Conservation (phyloP, 768 basidiomycete genomes). For the Hericium erinaceus region DNA sequence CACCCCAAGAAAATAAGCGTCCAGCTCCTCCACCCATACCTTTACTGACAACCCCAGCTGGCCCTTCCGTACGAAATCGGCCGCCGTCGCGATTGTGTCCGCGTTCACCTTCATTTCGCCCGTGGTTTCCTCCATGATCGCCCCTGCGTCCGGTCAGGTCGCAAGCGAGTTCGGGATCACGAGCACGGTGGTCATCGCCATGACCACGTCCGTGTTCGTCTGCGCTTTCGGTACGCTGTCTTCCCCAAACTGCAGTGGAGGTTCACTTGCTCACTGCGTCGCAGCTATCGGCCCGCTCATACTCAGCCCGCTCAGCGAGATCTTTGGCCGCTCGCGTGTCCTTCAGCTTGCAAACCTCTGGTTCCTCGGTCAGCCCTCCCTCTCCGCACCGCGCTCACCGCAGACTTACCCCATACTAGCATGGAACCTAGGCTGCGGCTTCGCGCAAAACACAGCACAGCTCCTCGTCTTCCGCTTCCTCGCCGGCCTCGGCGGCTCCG, state of each 20-base stretch:
- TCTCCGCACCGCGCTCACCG: too few species aligned
- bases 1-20: neutral
- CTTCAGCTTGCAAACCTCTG: too few species aligned
- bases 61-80: slow-evolving; percentile 7
- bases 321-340: slow-evolving; percentile 44
- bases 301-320: too few species aligned
- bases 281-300: too few species aligned
- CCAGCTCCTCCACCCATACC: too few species aligned
- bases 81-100: slow-evolving; percentile 48
- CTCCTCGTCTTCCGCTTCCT: slow-evolving; percentile 39
- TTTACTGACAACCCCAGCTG: slow-evolving; percentile 1
- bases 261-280: too few species aligned
- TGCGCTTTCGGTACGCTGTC: too few species aligned
- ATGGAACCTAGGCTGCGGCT: too few species aligned
- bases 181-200: slow-evolving; percentile 35
- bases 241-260: too few species aligned
- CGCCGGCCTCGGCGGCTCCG: slow-evolving; percentile 64
- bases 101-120: slow-evolving; percentile 58
- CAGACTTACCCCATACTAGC: too few species aligned
- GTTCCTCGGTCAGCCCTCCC: too few species aligned
- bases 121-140: slow-evolving; percentile 65
- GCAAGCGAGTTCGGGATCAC: slow-evolving; percentile 46
- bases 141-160: slow-evolving; percentile 49
- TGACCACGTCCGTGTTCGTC: slow-evolving; percentile 34
- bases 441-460: slow-evolving; percentile 16